Evolutionary conservation across 179 eudicot species (phyloP), one percentile per base, ranked within the genome.

Genomic region (Spergularia azorica): DNA sequence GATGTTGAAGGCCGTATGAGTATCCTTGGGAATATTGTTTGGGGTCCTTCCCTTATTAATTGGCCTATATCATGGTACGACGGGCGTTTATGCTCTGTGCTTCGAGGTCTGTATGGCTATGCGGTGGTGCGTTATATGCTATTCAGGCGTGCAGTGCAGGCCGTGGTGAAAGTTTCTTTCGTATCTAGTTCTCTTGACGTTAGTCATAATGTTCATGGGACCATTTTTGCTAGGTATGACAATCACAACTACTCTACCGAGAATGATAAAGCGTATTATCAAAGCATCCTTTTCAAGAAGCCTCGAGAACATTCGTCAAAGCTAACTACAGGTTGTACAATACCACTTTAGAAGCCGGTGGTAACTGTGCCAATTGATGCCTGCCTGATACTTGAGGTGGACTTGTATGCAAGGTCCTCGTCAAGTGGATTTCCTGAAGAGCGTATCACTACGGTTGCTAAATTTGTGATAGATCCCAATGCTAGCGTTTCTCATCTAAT

Each of bases 111-210:
- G n/a, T n/a, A n/a, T n/a, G n/a, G n/a, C n/a, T n/a, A n/a, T n/a
- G n/a, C n/a, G n/a, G n/a, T n/a, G n/a, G n/a, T n/a, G n/a, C n/a
- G n/a, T n/a, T n/a, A n/a, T n/a, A n/a, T n/a, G n/a, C 36, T 73
- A 50, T 63, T 68, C 54, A 50, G 21, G 48, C 9, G 32, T 26
- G 70, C 61, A 26, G 32, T 51, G 9, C 62, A 74, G 57, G 77
- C 62, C n/a, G 7, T 11, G 3, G 32, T 74, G 16, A 74, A 32
- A 56, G 50, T 63, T 26, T 26, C 55, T 18, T 54, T 74, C 18
- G 8, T 9, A 8, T 32, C 20, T 8, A 14, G 57, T 26, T 9
- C n/a, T 50, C 15, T 9, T 20, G 62, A 36, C 7, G 70, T n/a
- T 68, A 7, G 14, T 20, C 16, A 20, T 16, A 55, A 68, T 46